phyloP scores from a whole-genome alignment of 2,329 filamentous ascomycete species.

The Allantophomopsis lycopodina region DNA sequence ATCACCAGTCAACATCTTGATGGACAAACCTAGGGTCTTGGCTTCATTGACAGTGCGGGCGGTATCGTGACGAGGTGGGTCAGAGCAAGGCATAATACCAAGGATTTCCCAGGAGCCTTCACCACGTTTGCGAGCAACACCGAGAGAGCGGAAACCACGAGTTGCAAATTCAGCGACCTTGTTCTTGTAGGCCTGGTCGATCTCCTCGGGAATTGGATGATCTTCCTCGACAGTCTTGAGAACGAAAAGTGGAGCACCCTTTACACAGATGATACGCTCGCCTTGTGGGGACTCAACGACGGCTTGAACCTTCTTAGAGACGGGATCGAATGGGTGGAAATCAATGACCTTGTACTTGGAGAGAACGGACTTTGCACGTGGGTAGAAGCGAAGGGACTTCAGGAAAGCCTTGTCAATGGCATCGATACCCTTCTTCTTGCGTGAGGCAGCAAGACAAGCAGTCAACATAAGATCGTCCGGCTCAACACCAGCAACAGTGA shows the following conservation, averaged over 20 bases:
- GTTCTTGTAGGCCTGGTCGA: constrained; percentile 80
- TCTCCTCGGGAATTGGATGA: constrained; percentile 60
- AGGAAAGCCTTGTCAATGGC: constrained; percentile 93
- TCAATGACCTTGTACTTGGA: constrained; percentile 75
- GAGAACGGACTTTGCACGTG: constrained; percentile 66
- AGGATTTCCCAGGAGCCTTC: constrained; percentile 79
- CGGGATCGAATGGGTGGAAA: constrained; percentile 81
- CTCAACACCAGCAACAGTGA: constrained; percentile 69
- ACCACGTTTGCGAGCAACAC: constrained; percentile 81
- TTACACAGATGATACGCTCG: constrained; percentile 77
- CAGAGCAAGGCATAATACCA: constrained; percentile 88
- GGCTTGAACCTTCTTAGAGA: constrained; percentile 85
- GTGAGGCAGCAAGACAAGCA: constrained; percentile 76
- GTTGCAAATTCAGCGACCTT: constrained; percentile 85
- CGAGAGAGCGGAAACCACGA: constrained; percentile 87
- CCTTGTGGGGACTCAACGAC: constrained; percentile 73
- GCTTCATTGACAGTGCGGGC: constrained; percentile 83
- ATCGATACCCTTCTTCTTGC: constrained; percentile 93
- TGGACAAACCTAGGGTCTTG: constrained; percentile 73
- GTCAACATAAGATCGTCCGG: constrained; percentile 85
- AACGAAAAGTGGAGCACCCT: constrained; percentile 81
- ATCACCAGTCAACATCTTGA: constrained; percentile 95
- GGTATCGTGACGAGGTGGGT: constrained; percentile 83
- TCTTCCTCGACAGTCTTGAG: constrained; percentile 80
- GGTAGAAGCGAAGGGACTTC: constrained; percentile 72